Base-by-base conservation (phyloP, 805 yeast genomes). In the Yarrowia sp. region DNA sequence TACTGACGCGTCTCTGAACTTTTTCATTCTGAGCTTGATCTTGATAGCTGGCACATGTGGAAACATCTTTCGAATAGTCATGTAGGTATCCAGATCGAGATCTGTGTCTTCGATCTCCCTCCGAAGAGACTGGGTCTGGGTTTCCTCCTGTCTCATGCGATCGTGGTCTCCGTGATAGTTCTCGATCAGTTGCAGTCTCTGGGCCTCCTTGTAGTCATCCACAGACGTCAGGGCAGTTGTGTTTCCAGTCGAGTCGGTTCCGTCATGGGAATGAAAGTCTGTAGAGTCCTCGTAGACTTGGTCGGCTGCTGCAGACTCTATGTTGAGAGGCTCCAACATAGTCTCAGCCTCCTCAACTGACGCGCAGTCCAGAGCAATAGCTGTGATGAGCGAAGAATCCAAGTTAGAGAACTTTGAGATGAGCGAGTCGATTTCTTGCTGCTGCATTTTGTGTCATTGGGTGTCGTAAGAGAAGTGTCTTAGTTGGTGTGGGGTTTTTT, bases 371-470 rank as follows among this genome's bases (percentile, higher is more conserved):
- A 58, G 51, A 28, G 63, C 63, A 16, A 58, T 58, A 28, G 63
- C 63, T 16, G 63, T 58, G 11, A 58, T 28, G 19, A 58, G 51
- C 21, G 63, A 28, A 21, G 63, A 58, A 32, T 58, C 63, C 63
- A 58, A 30, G 41, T 43, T 58, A 41, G 38, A 30, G 51, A 41
- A 58, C 40, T 43, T 41, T 22, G 32, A 16, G 32, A 56, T 30
- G 36, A 56, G 62, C 19, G 46, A 40, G 16, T 56, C 62, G 38
- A 56, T 56, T 2, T 56, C 49, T 19, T 28, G 24, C 10, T 38
- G 49, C 26, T n/a, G 46, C 49, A 56, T 40, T 48, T 3, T 48
- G 26, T 14, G 28, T 32, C 54, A 30, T 48, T 30, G 10, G 54
- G 36, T 32, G 54, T 17, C 14, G 22, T 9, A 10, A 22, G 52